phyloP scores from a whole-genome alignment of 1,139 yeast genomes.

The Debaryomyces udenii region DNA sequence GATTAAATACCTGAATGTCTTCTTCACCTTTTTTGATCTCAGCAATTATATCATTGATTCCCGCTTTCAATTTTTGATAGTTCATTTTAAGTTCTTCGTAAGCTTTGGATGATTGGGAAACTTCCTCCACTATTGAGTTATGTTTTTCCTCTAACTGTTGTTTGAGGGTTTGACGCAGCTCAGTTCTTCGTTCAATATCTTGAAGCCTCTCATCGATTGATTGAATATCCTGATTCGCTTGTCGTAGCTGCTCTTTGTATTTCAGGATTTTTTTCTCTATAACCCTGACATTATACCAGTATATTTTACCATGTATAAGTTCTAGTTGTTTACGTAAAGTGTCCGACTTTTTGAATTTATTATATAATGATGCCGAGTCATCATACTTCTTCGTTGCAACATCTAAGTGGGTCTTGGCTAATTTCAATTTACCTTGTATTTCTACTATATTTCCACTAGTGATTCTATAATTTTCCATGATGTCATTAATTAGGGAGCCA shows the following conservation, averaged over 20 bases:
- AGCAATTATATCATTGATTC: conserved; percentile 12
- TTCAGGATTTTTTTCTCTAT: conserved; percentile 34
- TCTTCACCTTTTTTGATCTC: conserved; percentile 17
- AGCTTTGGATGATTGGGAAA: conserved; percentile 10
- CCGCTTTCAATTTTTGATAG: conserved; percentile 13
- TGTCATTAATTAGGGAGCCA: conserved; percentile 73
- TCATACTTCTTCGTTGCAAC: conserved; percentile 35
- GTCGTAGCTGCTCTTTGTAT: conserved; percentile 20
- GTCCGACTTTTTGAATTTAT: conserved; percentile 46
- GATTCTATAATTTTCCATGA: conserved; percentile 51
- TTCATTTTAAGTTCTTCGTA: conserved; percentile 8
- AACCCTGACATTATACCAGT: conserved; percentile 58
- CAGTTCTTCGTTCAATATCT: conserved; percentile 13
- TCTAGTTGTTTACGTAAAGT: conserved; percentile 47
- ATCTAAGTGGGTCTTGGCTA: conserved; percentile 30
- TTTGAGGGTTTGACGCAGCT: conserved; percentile 21
- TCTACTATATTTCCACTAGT: conserved; percentile 42
- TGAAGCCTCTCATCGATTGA: conserved; percentile 15
- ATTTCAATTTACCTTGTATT: conserved; percentile 42
- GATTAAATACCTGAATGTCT: conserved; percentile 18
- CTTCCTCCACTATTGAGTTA: conserved; percentile 19
- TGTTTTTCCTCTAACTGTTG: conserved; percentile 22
- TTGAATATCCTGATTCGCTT: conserved; percentile 24
- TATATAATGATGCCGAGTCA: conserved; percentile 37
- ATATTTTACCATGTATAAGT: conserved; percentile 59